A percentile compares a stretch with the other conserved stretches of the same genome.
Conservation (phyloP, 2,329 filamentous ascomycete genomes). For the Ophiostoma tasmaniense region DNA sequence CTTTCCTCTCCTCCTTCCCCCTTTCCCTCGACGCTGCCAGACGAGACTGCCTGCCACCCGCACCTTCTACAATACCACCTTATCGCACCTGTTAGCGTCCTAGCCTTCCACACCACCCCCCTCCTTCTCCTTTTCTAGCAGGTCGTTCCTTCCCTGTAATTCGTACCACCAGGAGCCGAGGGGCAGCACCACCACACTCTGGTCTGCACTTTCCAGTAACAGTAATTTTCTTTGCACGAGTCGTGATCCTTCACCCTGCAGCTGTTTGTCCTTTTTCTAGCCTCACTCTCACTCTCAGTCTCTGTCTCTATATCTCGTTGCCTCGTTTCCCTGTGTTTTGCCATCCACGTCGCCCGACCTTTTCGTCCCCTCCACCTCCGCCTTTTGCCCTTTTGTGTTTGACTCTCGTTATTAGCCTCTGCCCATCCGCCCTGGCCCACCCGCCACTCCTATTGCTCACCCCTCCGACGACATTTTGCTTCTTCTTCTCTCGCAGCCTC, state of each 20-base stretch:
- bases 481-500: background rate
- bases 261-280: background rate
- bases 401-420: background rate
- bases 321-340: background rate
- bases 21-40: background rate
- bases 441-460: conserved; percentile 6
- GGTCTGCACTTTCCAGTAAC: background rate
- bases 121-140: conserved; percentile 16
- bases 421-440: background rate
- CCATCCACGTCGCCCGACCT: background rate
- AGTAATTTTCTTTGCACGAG: background rate
- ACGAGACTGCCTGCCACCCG: background rate
- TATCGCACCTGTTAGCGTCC: background rate
- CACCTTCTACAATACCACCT: background rate
- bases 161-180: conserved; percentile 16
- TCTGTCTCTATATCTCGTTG: background rate
- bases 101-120: conserved; percentile 10
- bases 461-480: conserved; percentile 6
- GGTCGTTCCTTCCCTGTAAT: conserved; percentile 13
- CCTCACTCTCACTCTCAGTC: background rate
- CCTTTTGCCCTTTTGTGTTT: background rate
- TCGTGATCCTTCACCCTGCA: conserved; percentile 3
- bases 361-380: background rate
- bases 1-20: background rate
- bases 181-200: conserved; percentile 13